Evolutionary conservation across 345 rosid species (phyloP), one percentile per base, ranked within the genome.

Genomic region (Syzygium grande): DNA sequence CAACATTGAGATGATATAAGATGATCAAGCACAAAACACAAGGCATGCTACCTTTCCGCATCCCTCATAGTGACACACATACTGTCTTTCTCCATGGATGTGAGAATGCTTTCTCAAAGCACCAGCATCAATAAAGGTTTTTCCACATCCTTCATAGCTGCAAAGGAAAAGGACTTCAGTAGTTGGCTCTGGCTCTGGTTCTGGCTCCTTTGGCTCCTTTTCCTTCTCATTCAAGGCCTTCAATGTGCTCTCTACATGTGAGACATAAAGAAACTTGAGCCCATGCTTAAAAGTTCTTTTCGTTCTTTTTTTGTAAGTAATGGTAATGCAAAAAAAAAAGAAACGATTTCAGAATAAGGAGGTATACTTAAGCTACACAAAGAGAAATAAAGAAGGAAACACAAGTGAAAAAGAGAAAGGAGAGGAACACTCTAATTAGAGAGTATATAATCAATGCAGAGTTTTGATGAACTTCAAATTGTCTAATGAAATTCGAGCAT

Each of bases 81-180:
- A 96, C 86, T 98, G 99, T 80, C 97, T 94, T 90, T 96, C 99
- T 78, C 99, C 99, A 90, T 96, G 99, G 85, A 96, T 96, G 87
- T 97, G 99, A 84, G 99, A 96, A 95, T 98, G 99, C 91, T 96
- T 97, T 88, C 99, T 93, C 90, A 97, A 93, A 61, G 98, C 99
- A 84, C 99, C 98, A 55, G 94, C 99, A 86, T 96, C 99, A n/a
- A 93, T 92, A 86, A 96, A 98, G 85, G 98, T 96, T 91, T 96
- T 98, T 30, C 99, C 99, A 89, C 99, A 98, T 49, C 96, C 98
- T 43, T 96, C 99, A 87, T 90, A 96, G 93, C 99, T 96, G 93
- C 99, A 98, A 11, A 97, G 98, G 91, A 98, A 98, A 21, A 96
- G 96, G 92, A 98, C 98, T 92, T 98, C 99, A 2, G 97, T 93